Evolutionary conservation across 257 asterid species (phyloP).

Genomic region (Nicotiana knightiana): DNA sequence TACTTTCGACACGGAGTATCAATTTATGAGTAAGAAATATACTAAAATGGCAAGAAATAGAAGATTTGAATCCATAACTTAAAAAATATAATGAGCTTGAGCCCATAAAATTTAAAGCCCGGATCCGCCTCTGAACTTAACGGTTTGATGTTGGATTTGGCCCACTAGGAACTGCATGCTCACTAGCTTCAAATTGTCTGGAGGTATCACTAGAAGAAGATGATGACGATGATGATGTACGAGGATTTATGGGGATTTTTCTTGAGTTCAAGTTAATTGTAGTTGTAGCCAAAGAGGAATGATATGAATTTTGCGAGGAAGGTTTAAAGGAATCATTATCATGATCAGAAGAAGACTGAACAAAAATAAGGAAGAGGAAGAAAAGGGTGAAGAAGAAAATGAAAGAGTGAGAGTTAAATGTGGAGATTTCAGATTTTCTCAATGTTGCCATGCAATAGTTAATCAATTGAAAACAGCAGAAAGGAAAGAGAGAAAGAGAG

Average conservation of each 20-base stretch:
- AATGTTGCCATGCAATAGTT: slow-evolving; percentile 61
- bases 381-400: not conserved
- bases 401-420: not conserved
- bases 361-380: not conserved
- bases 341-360: not conserved
- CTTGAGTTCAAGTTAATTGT: not conserved
- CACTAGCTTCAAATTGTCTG: slow-evolving; percentile 42
- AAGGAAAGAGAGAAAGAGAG: not conserved
- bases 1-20: too few species aligned
- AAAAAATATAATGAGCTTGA: too few species aligned
- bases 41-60: too few species aligned
- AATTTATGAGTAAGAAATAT: too few species aligned
- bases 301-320: not conserved
- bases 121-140: slow-evolving; percentile 5
- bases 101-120: too few species aligned
- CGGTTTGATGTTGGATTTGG: slow-evolving; percentile 74
- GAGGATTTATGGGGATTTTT: not conserved
- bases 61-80: too few species aligned
- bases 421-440: slow-evolving; percentile 6
- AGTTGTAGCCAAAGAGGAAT: not conserved
- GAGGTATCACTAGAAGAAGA: slow-evolving; percentile 4
- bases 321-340: not conserved
- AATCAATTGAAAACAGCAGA: not conserved
- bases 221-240: not conserved
- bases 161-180: slow-evolving; percentile 85